Base-by-base conservation (phyloP, 2,329 filamentous ascomycete genomes). In the Xylariaceae sp. region DNA sequence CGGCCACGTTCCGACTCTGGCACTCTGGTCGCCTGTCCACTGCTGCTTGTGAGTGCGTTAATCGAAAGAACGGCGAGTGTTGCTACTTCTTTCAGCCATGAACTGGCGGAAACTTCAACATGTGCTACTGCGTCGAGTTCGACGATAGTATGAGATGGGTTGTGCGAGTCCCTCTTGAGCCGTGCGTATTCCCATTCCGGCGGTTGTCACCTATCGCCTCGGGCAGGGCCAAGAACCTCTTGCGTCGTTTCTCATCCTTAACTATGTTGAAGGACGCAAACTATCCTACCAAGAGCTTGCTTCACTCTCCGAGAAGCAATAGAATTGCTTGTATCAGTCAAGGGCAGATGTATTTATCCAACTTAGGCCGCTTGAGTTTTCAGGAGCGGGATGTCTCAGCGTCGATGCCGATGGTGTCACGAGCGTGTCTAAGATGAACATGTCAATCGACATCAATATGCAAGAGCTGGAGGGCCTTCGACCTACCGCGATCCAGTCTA, bases 51-150 rank as follows among this genome's bases (percentile, higher is more conserved):
- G n/a, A n/a, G n/a, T n/a, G n/a, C n/a, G n/a, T n/a, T n/a, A n/a
- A n/a, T n/a, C n/a, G n/a, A n/a, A 28, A 28, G 22, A 28, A 28
- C 42, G 57, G 54, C 39, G 57, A 60, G 22, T n/a, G 22, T 44
- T 61, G 60, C 53, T 41, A 7, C 28, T 58, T 56, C 52, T 62
- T 63, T 50, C 48, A 56, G 47, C 36, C 47, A 34, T 57, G 54
- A 11, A 34, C 34, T 22, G 51, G 55, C 11, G 60, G 59, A 14
- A 63, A 54, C 47, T 64, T 56, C 54, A 63, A 62, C 49, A 59
- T 60, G 39, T 63, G 60, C 54, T 64, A 50, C 44, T 63, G 62
- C 47, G 56, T 63, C 45, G 51, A 55, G 16, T 64, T 63, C 49
- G 31, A 53, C 45, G 49, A 54, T 40, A 45, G 42, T 17, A 48